These are phyloP conservation scores for Arthrocladium fulminans DNA, from an alignment of 2,329 filamentous ascomycete genomes.

Conservation along the genomic window DNA sequence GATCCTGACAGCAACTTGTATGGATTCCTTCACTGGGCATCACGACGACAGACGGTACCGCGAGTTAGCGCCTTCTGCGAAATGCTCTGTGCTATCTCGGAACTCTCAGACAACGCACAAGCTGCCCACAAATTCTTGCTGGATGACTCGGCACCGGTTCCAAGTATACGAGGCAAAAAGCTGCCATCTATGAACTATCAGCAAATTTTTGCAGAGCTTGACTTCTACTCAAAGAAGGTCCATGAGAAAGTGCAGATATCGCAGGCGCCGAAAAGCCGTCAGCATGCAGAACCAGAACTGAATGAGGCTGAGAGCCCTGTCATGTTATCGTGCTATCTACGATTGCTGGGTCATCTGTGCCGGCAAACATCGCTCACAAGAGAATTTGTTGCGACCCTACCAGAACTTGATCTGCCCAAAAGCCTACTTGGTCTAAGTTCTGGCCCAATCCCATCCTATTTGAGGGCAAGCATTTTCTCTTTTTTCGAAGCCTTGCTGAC, in stretches of 20 bases:
- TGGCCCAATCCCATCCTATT: constrained; percentile 63
- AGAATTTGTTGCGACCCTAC: constrained; percentile 60
- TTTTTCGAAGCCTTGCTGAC: constrained; percentile 67
- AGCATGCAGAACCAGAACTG: constrained; percentile 56
- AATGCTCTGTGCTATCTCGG: constrained; percentile 81
- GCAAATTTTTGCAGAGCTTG: constrained; percentile 84
- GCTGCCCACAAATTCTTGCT: constrained; percentile 81
- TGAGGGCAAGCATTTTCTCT: constrained; percentile 77
- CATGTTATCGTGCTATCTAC: constrained; percentile 91
- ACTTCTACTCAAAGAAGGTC: constrained; percentile 71
- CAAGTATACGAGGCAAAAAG: constrained; percentile 69
- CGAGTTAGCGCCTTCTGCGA: constrained; percentile 94
- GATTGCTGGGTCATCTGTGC: constrained; percentile 74
- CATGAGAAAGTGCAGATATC: constrained; percentile 58
- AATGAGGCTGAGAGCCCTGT: constrained; percentile 92
- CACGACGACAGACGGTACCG: constrained; percentile 87
- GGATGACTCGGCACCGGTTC: constrained; percentile 55
- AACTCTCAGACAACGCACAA: constrained; percentile 71
- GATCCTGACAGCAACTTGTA: constrained; percentile 88
- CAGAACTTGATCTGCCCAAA: constrained; percentile 60
- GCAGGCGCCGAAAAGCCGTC: constrained; percentile 51
- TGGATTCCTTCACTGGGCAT: constrained; percentile 96
- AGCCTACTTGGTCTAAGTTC: constrained; percentile 71
- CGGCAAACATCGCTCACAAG: constrained; percentile 64
- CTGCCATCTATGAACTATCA: constrained; percentile 82